Evolutionary conservation across 1,139 yeast genomes (phyloP), one percentile per base, ranked within the genome.

Genomic region (Yamadazyma friedrichii): DNA sequence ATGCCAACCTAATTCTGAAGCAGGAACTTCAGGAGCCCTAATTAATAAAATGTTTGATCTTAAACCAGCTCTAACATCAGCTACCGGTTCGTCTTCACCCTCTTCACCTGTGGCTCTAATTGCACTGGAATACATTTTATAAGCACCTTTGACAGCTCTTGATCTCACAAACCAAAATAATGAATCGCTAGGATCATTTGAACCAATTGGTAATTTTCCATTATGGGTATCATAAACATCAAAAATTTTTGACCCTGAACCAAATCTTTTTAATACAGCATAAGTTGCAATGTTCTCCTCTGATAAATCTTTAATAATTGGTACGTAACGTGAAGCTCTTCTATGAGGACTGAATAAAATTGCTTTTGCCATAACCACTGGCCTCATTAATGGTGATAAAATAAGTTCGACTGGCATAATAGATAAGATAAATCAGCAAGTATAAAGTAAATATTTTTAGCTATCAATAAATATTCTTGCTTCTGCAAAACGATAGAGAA

Each of bases 1-100:
- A 54, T 80, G 84, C 82, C 84, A 76, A n/a, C 86, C 86, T 28
- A 80, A 62, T 55, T 79, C 83, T 16, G 79, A 62, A 29, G 63
- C 69, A 34, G 80, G 74, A 6, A 64, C 73, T 8, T 64, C 62
- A 10, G 74, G 74, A 3, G 77, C 76, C 51, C 76, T 63, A 43
- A 78, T 74, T 41, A 80, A 62, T 43, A 78, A 59, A 16, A 80
- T 77, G 50, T 78, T 80, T 31, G 83, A 75, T 54, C 83, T 63
- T 35, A 79, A 62, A 4, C 85, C 84, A 1, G 84, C 85, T 42
- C 84, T 65, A 26, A 80, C 52, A 9, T 78, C 70, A 6, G 83
- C 84, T 38, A 78, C 73, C 0, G 84, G 83, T 48, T 74, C 76
- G 44, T 76, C 80, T 49, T 69, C 72, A 3, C 76, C 80, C 17